These are phyloP conservation scores for Lactifluus hygrophoroides DNA, from an alignment of 768 basidiomycete genomes.

Conservation along the genomic window DNA sequence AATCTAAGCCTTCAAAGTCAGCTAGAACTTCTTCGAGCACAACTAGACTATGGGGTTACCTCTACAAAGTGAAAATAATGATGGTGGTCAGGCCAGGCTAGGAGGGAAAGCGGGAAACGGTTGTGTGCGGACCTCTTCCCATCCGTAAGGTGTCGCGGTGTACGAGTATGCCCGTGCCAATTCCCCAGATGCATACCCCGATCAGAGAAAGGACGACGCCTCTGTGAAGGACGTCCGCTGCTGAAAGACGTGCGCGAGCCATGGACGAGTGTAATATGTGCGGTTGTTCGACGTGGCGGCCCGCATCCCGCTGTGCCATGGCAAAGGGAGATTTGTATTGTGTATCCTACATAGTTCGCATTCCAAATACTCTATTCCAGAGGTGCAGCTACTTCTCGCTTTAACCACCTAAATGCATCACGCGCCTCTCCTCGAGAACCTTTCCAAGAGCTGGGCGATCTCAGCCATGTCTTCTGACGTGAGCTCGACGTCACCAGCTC, in stretches of 20 bases:
- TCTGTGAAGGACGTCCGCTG: conserved; percentile 12
- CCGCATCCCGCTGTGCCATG: background rate
- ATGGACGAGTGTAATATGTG: background rate
- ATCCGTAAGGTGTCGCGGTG: conserved; percentile 13
- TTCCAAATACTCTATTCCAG: conserved; percentile 20
- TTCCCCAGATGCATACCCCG: conserved; percentile 15
- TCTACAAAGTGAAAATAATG: background rate
- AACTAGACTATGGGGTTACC: background rate
- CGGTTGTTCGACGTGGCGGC: background rate
- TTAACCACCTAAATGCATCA: conserved; percentile 30
- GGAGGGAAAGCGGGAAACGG: background rate
- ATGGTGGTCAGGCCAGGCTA: background rate
- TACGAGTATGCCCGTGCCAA: conserved; percentile 5
- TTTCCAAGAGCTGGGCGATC: conserved; percentile 32
- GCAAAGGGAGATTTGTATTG: no score
- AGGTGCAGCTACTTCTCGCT: conserved; percentile 22
- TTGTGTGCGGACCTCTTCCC: conserved; percentile 12
- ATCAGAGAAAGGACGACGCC: conserved; percentile 12
- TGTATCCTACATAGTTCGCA: background rate
- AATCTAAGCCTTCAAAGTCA: background rate
- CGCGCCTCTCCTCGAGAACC: conserved; percentile 31
- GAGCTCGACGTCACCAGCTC: conserved; percentile 31
- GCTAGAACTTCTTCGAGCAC: background rate
- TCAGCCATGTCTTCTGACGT: conserved; percentile 29
- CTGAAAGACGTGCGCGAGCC: conserved; percentile 11